These are phyloP conservation scores for Rhizophlyctis rosea DNA, from an alignment of 192 early-diverging fungal genomes.

Conservation along the genomic window DNA sequence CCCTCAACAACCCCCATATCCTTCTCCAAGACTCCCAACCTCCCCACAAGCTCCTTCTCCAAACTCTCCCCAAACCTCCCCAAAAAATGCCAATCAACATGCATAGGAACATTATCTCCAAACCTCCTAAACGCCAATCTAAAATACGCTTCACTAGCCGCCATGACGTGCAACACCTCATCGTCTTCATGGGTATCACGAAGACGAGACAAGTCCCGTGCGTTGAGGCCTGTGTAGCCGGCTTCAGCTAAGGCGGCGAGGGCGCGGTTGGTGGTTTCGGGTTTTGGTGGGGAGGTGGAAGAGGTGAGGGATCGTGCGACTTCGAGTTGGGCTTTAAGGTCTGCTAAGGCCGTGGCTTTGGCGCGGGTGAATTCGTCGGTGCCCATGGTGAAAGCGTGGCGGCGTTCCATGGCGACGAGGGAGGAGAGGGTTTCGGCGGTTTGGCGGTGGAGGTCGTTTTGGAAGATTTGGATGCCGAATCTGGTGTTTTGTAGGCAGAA, in stretches of 20 bases:
- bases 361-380: constrained; percentile 35
- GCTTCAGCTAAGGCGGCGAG: constrained; percentile 39
- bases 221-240: constrained; percentile 34
- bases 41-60: constrained; percentile 42
- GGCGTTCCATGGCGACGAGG: constrained; percentile 38
- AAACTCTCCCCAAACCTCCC: constrained; percentile 32
- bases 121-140: constrained; percentile 29
- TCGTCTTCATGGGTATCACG: constrained; percentile 26
- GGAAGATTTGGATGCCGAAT: constrained; percentile 41
- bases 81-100: constrained; percentile 43
- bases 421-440: constrained; percentile 35
- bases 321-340: constrained; percentile 34
- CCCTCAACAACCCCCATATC: constrained; percentile 17
- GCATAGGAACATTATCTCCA: constrained; percentile 39
- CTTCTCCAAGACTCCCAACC: constrained; percentile 41
- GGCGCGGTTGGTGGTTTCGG: constrained; percentile 33
- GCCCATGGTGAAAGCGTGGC: constrained; percentile 42
- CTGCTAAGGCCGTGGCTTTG: constrained; percentile 30
- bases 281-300: not conserved
- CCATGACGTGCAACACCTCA: constrained; percentile 41
- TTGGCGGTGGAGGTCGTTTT: constrained; percentile 39
- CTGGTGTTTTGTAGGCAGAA: constrained; percentile 20
- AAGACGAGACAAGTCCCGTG: constrained; percentile 30
- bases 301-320: constrained; percentile 13
- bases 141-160: constrained; percentile 37